A percentile compares a stretch with the other conserved stretches of the same genome.
Conservation (phyloP, 352 stramenopile species). For the Phytophthora cactorum region DNA sequence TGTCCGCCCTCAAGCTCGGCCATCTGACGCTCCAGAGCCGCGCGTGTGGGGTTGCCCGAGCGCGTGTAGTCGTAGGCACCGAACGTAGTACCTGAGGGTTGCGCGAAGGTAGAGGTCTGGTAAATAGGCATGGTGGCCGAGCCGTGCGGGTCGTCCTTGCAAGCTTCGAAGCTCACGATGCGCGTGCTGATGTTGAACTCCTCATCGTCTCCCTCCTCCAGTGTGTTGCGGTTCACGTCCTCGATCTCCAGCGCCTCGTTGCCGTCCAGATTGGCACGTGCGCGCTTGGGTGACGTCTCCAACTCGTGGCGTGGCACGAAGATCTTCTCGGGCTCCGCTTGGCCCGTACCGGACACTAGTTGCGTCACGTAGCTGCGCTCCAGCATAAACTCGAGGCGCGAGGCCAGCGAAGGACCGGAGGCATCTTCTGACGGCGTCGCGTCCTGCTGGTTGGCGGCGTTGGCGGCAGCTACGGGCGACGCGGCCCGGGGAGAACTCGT, state of each 20-base stretch:
- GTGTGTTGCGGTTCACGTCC: slow-evolving; percentile 40
- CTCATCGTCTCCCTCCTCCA: slow-evolving; percentile 45
- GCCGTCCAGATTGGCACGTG: slow-evolving; percentile 75
- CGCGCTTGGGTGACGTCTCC: slow-evolving; percentile 50
- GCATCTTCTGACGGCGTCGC: slow-evolving; percentile 11
- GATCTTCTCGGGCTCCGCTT: slow-evolving; percentile 73
- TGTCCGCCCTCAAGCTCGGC: slow-evolving; percentile 80
- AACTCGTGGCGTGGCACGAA: slow-evolving; percentile 78
- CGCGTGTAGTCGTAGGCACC: slow-evolving; percentile 95
- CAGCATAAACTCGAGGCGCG: slow-evolving; percentile 79
- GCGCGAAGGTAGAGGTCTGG: slow-evolving; percentile 91
- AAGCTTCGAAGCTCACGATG: slow-evolving; percentile 81
- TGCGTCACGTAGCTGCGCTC: slow-evolving; percentile 88
- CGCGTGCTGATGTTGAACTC: slow-evolving; percentile 77
- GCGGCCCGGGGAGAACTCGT: slow-evolving; percentile 20
- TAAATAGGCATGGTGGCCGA: slow-evolving; percentile 93
- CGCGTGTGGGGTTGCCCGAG: slow-evolving; percentile 94
- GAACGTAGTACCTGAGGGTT: slow-evolving; percentile 89
- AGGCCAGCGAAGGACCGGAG: slow-evolving; percentile 45
- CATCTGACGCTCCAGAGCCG: slow-evolving; percentile 93
- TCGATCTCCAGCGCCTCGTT: slow-evolving; percentile 65
- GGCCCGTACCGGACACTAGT: slow-evolving; percentile 71
- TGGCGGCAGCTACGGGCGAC: slow-evolving; percentile 41
- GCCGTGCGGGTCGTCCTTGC: slow-evolving; percentile 90
- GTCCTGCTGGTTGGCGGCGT: slow-evolving; percentile 51